A percentile compares a stretch with the other conserved stretches of the same genome.
phyloP scores from a whole-genome alignment of 805 yeast species.

The Komagataella ulmi region DNA sequence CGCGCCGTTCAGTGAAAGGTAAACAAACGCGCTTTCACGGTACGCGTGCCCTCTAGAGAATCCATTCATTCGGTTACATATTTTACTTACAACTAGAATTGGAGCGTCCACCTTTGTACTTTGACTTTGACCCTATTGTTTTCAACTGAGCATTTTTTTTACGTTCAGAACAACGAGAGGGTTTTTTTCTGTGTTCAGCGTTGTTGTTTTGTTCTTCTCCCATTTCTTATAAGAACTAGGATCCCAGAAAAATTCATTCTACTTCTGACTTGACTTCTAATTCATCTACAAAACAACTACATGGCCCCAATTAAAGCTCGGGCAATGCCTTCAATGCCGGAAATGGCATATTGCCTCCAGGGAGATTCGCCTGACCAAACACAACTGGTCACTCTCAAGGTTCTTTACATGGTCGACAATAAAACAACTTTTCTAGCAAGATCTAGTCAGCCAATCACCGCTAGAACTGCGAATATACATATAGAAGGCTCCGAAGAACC shows the following conservation, averaged over 20 bases:
- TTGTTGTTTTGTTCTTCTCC: not conserved
- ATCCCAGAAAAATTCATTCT: not conserved
- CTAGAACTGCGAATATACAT: conserved; percentile 26
- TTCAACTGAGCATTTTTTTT: not conserved
- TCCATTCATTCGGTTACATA: not conserved
- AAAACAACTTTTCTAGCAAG: conserved; percentile 28
- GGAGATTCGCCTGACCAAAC: not conserved
- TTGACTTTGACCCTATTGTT: not conserved
- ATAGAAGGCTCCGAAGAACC: conserved; percentile 25
- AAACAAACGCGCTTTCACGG: not conserved
- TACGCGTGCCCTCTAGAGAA: not conserved
- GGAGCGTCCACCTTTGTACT: not conserved
- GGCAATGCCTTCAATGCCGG: not conserved
- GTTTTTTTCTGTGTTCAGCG: not conserved
- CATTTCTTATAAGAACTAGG: not conserved
- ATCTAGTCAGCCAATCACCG: conserved; percentile 17
- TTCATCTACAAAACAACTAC: not conserved
- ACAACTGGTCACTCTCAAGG: conserved; percentile 15
- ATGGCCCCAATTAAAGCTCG: not conserved
- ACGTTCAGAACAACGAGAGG: not conserved
- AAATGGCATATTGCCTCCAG: not conserved
- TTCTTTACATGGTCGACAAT: conserved; percentile 28
- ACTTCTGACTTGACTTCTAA: not conserved
- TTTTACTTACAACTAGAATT: not conserved
- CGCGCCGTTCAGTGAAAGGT: not conserved